These are phyloP conservation scores for Blastocystis sp. DNA, from an alignment of 352 stramenopile species.

Conservation along the genomic window DNA sequence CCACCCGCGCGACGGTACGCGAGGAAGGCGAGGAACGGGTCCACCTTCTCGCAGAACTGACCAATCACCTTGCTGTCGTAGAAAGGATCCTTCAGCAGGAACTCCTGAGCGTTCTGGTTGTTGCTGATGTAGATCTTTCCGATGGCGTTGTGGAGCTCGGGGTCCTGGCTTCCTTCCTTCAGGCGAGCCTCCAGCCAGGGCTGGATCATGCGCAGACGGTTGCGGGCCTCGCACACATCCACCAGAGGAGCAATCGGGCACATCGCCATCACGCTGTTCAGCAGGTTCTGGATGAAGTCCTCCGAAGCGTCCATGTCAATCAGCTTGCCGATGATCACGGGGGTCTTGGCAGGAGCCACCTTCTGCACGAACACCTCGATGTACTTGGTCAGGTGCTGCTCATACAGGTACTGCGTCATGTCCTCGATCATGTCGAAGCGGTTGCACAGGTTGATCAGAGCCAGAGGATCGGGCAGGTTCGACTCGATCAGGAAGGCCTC, in stretches of 20 bases:
- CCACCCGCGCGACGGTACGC: constrained; percentile 95
- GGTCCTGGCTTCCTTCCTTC: constrained; percentile 92
- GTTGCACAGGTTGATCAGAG: constrained; percentile 98
- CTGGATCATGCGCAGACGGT: constrained; percentile 93
- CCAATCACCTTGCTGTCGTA: constrained; percentile 97
- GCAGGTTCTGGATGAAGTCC: constrained; percentile 97
- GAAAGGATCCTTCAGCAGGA: constrained; percentile 99
- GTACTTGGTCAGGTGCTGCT: constrained; percentile 98
- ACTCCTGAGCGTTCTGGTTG: constrained; percentile 96
- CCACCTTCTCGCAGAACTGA: constrained; percentile 98
- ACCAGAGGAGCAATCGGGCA: constrained; percentile 93
- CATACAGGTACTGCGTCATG: constrained; percentile 97
- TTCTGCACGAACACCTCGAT: constrained; percentile 95
- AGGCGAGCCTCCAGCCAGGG: constrained; percentile 96
- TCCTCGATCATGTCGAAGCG: constrained; percentile 97
- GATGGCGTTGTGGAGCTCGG: constrained; percentile 95
- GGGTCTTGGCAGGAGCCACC: constrained; percentile 90
- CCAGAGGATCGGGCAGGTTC: constrained; percentile 93
- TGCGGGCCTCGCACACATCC: constrained; percentile 94
- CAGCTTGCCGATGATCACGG: constrained; percentile 94
- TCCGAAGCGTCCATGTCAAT: constrained; percentile 93
- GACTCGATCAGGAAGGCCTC: constrained; percentile 98
- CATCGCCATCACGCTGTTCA: constrained; percentile 85
- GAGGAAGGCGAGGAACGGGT: constrained; percentile 94
- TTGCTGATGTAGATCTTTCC: constrained; percentile 99